Evolutionary conservation across 495 filamentous ascomycete genomes (phyloP).

Genomic region (Podospora comata): DNA sequence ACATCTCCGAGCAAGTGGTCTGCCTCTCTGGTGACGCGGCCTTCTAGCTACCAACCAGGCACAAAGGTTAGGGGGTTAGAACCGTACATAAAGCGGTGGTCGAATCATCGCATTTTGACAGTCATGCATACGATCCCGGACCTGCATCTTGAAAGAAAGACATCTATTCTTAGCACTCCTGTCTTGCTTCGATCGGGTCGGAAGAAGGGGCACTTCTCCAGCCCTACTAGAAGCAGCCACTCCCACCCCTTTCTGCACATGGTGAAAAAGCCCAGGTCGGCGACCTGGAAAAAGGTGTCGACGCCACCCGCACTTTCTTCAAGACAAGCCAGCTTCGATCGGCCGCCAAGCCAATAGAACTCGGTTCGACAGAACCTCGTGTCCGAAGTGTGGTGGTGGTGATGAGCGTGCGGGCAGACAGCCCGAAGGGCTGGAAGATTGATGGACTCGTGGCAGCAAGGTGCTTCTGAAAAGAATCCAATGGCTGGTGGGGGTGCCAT

Average conservation of each 20-base stretch:
- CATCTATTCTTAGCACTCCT: slow-evolving; percentile 7
- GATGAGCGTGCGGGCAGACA: background rate
- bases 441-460: background rate
- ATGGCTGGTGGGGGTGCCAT: background rate
- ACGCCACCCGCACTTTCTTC: slow-evolving; percentile 6
- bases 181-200: slow-evolving; percentile 2
- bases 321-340: background rate
- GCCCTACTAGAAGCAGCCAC: slow-evolving; percentile 9
- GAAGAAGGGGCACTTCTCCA: background rate
- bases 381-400: background rate
- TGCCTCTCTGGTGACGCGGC: background rate
- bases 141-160: slow-evolving; percentile 2
- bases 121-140: background rate
- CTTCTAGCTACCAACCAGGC: background rate
- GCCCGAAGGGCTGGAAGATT: background rate
- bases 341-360: slow-evolving; percentile 18
- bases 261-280: slow-evolving; percentile 1
- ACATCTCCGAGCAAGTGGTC: background rate
- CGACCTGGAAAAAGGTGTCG: background rate
- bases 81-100: too few species aligned
- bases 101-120: slow-evolving; percentile 2
- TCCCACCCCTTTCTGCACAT: background rate
- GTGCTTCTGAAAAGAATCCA: background rate
- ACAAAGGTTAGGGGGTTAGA: background rate
- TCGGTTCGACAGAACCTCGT: slow-evolving; percentile 11